Percentiles rank a stretch among this genome's conserved stretches.
Conservation (phyloP, 768 basidiomycete genomes). For the Clavaria fumosa region DNA sequence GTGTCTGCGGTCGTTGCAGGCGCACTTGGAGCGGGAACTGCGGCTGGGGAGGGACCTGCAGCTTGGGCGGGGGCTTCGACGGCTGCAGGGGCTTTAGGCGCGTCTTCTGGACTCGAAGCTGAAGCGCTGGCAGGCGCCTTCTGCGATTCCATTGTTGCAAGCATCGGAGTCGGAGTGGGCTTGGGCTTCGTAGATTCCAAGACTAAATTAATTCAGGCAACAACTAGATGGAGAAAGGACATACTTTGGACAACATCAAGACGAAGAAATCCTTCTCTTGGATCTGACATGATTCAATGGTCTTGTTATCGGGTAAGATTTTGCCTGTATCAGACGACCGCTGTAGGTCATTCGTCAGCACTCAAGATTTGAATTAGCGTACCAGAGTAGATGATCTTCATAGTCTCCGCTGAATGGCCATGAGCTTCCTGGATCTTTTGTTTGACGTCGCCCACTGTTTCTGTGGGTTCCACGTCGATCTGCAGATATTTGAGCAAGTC, state of each 20-base stretch:
- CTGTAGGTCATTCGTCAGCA: not conserved
- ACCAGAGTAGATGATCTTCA: conserved; percentile 97
- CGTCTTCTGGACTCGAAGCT: conserved; percentile 21
- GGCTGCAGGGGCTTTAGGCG: too few species aligned
- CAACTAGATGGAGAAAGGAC: conserved; percentile 8
- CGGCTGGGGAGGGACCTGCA: conserved; percentile 16
- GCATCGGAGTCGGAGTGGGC: conserved; percentile 25
- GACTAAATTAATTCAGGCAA: not conserved
- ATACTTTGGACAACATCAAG: conserved; percentile 95
- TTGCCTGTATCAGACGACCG: conserved; percentile 43
- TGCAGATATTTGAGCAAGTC: conserved; percentile 15
- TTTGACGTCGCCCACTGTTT: conserved; percentile 72
- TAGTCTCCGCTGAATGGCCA: conserved; percentile 53
- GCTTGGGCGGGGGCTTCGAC: too few species aligned
- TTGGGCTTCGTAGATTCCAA: conserved; percentile 33
- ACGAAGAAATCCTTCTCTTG: conserved; percentile 99
- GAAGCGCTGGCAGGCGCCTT: conserved; percentile 16
- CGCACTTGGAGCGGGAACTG: conserved; percentile 19
- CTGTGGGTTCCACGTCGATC: conserved; percentile 63
- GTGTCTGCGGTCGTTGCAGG: conserved; percentile 21
- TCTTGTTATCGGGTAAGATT: conserved; percentile 79
- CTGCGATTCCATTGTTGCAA: conserved; percentile 12
- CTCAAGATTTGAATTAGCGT: not conserved
- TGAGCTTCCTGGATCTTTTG: conserved; percentile 66
- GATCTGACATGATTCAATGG: conserved; percentile 75